Percentiles rank a stretch among this genome's conserved stretches.
Conservation (phyloP, 192 early-diverging fungal species). For the Mortierella claussenii region DNA sequence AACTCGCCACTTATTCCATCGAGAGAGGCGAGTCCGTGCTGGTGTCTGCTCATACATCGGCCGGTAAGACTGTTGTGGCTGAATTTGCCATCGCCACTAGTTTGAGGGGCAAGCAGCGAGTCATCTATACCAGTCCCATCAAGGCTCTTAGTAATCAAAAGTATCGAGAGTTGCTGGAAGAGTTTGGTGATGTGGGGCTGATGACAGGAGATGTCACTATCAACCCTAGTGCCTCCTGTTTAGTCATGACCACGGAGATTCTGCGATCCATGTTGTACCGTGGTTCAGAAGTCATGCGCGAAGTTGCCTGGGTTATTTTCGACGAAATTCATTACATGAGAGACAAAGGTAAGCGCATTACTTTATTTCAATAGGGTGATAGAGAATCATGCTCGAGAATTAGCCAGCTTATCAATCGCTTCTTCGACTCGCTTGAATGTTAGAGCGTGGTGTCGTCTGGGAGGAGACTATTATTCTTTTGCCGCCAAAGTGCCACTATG, state of each 20-base stretch:
- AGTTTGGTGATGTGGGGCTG: conserved; percentile 98
- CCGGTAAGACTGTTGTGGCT: conserved; percentile 99
- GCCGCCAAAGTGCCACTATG: conserved; percentile 91
- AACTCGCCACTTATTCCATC: conserved; percentile 87
- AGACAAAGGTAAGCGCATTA: conserved; percentile 71
- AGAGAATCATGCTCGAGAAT: too few relatives aligned
- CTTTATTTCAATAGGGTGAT: too few relatives aligned
- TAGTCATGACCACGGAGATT: conserved; percentile 99
- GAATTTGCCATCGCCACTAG: conserved; percentile 97
- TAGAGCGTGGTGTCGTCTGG: conserved; percentile 98
- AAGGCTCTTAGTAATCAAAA: conserved; percentile 99
- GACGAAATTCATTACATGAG: conserved; percentile 99
- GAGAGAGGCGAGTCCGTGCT: conserved; percentile 94
- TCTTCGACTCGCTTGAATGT: too few relatives aligned
- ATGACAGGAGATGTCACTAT: conserved; percentile 99
- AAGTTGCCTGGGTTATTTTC: conserved; percentile 98
- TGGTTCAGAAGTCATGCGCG: conserved; percentile 94
- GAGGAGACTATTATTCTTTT: conserved; percentile 98
- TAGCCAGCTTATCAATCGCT: too few relatives aligned
- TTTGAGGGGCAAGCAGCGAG: conserved; percentile 89
- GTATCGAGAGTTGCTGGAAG: conserved; percentile 93
- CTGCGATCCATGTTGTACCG: conserved; percentile 96
- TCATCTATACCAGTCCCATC: conserved; percentile 97
- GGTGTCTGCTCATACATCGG: conserved; percentile 95
- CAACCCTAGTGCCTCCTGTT: conserved; percentile 89